Evolutionary conservation across 2,329 filamentous ascomycete species (phyloP), one percentile per base, ranked within the genome.

Genomic region (Clarireedia sp.): DNA sequence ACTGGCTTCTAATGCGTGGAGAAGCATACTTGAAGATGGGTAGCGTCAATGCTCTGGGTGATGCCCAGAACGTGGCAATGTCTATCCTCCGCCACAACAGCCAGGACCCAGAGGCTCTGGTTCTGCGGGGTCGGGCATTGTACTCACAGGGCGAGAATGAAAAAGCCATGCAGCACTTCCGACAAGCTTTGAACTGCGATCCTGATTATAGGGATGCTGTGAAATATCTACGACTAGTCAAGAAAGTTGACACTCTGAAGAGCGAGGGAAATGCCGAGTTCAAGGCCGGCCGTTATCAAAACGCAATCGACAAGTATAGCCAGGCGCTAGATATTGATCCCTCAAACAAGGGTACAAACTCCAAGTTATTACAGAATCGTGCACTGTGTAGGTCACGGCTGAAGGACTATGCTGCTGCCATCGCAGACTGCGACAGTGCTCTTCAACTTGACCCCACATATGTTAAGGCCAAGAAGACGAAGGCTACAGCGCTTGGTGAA

Each of bases 101-200:
- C 70, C 87, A 92, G 69, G 94, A 99, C 67, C 91, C 94, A 1
- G 94, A 99, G 73, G 94, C 92, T 1, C 76, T 99, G 60, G 89
- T 96, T 5, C 81, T 99, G 51, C 83, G 92, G 48, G 94, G 92
- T 23, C 83, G 90, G 60, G 87, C 90, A 16, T 79, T 96, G 49
- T 97, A 97, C 66, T 86, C 85, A 3, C 89, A 94, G 69, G 94
- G 94, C 29, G 94, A 99, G 64, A 96, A 96, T 67, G 89, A 95
- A 2, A 95, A 96, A 77, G 92, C 94, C 1, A 80, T 96, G 44
- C 88, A 92, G 68, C 89, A 95, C 70, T 94, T 97, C 75, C 83
- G 90, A 62, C 89, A 94, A 74, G 94, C 92, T 19, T 75, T 96
- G 55, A 87, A 80, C 69, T 90, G 91, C 70, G 94, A 97, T 65